Evolutionary conservation across 441 rosid species (phyloP).

Genomic region (Populus hybrid): DNA sequence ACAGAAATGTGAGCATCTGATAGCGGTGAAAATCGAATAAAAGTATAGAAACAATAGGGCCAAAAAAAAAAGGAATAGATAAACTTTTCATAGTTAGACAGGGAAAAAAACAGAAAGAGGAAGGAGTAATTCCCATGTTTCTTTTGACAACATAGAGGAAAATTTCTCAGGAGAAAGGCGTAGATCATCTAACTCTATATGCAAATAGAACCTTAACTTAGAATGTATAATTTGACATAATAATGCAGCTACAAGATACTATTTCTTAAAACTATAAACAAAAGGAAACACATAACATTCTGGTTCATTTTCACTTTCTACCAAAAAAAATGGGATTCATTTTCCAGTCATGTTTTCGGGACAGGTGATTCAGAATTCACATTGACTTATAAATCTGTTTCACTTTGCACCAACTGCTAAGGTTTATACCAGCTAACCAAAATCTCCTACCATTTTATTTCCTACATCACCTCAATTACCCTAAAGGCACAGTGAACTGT

Average conservation of each 20-base stretch:
- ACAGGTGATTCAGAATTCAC: not conserved
- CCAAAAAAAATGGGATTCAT: not conserved
- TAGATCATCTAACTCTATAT: not conserved
- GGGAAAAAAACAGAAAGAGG: not conserved
- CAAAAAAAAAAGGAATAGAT: not conserved
- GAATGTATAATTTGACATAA: not conserved
- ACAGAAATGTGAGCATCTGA: conserved; percentile 9
- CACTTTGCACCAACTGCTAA: not conserved
- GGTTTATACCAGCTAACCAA: not conserved
- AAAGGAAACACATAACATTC: not conserved
- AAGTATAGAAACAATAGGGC: not conserved
- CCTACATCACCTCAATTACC: not conserved
- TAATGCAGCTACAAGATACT: not conserved
- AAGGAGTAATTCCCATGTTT: not conserved
- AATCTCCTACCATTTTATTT: not conserved
- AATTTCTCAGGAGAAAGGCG: not conserved
- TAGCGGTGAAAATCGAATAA: not conserved
- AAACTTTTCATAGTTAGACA: not conserved
- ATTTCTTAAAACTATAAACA: not conserved
- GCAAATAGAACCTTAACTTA: not conserved
- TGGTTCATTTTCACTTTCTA: not conserved
- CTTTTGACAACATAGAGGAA: not conserved
- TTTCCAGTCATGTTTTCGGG: not conserved
- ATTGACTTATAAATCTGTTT: not conserved
- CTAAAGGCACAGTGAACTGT: not conserved